Evolutionary conservation across 495 filamentous ascomycete genomes (phyloP).

Genomic region (Neurospora terricola): DNA sequence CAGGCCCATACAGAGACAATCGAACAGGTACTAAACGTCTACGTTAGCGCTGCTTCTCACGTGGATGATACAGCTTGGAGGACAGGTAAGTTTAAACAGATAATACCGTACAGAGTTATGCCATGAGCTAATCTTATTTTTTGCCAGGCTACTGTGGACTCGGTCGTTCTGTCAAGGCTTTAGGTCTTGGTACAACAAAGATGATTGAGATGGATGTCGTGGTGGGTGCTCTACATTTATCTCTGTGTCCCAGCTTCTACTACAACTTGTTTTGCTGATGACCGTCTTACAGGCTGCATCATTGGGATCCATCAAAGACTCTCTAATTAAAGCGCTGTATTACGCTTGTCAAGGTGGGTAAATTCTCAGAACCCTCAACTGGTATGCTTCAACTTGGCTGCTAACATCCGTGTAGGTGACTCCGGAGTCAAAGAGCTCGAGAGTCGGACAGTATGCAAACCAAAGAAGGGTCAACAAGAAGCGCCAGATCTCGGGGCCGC

Average conservation of each 20-base stretch:
- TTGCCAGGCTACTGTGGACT: constrained; percentile 51
- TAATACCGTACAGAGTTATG: neutral
- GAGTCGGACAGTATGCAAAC: constrained; percentile 25
- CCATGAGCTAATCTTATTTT: neutral
- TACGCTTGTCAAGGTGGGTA: constrained; percentile 58
- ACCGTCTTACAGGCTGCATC: constrained; percentile 52
- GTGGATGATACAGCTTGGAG: constrained; percentile 39
- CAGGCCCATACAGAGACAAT: neutral
- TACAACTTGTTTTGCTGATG: neutral
- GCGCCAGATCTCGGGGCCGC: constrained; percentile 20
- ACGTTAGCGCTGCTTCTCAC: constrained; percentile 41
- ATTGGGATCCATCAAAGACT: constrained; percentile 59
- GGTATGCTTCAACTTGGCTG: neutral
- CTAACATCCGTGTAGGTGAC: constrained; percentile 37
- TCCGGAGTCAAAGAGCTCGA: constrained; percentile 47
- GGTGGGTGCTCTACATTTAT: constrained; percentile 20
- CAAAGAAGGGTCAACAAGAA: constrained; percentile 23
- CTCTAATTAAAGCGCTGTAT: constrained; percentile 63
- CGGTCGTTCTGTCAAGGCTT: constrained; percentile 44
- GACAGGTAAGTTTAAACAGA: constrained; percentile 39
- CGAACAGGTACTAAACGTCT: neutral
- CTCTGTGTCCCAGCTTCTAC: neutral
- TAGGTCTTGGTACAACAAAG: constrained; percentile 42
- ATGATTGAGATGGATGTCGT: constrained; percentile 52
- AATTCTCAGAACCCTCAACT: neutral